Percentiles rank a stretch among this genome's conserved stretches.
These are phyloP conservation scores for Plasmopara halstedii DNA, from an alignment of 352 stramenopile genomes.

Conservation along the genomic window DNA sequence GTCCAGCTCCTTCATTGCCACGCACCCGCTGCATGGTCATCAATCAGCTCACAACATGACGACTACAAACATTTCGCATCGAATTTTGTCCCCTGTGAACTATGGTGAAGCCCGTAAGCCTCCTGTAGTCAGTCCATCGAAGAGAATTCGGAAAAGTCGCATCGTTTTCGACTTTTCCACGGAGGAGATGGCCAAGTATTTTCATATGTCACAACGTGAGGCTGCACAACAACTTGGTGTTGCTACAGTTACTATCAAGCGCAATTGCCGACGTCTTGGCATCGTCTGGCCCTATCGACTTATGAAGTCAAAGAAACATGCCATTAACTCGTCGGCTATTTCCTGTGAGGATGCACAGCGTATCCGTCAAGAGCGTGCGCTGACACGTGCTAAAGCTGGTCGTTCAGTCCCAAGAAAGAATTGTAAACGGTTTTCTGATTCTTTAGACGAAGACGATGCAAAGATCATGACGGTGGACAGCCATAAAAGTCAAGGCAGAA, in stretches of 20 bases:
- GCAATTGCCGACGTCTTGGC: slow-evolving; percentile 46
- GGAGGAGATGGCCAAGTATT: slow-evolving; percentile 47
- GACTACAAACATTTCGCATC: not conserved
- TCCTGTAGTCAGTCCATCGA: slow-evolving; percentile 12
- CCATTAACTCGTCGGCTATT: slow-evolving; percentile 24
- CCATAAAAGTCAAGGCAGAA: not conserved
- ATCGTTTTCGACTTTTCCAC: slow-evolving; percentile 47
- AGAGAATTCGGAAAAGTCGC: slow-evolving; percentile 39
- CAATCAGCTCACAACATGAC: not conserved
- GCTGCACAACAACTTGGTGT: slow-evolving; percentile 44
- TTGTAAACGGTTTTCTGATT: slow-evolving; percentile 5
- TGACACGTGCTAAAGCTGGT: slow-evolving; percentile 23
- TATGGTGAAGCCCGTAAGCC: slow-evolving; percentile 1
- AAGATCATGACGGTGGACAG: slow-evolving; percentile 24
- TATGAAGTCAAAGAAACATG: slow-evolving; percentile 43
- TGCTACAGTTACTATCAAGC: slow-evolving; percentile 50
- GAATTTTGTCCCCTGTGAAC: slow-evolving; percentile 8
- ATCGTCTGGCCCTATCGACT: slow-evolving; percentile 54
- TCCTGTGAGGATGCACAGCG: slow-evolving; percentile 29
- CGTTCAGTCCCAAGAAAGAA: slow-evolving; percentile 12
- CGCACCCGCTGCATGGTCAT: slow-evolving; percentile 17
- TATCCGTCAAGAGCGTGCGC: slow-evolving; percentile 27
- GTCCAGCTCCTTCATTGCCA: slow-evolving; percentile 15
- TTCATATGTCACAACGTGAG: slow-evolving; percentile 47
- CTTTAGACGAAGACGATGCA: slow-evolving; percentile 17